Evolutionary conservation across 129 eudicot species (phyloP).

Genomic region (Lonicera japonica): DNA sequence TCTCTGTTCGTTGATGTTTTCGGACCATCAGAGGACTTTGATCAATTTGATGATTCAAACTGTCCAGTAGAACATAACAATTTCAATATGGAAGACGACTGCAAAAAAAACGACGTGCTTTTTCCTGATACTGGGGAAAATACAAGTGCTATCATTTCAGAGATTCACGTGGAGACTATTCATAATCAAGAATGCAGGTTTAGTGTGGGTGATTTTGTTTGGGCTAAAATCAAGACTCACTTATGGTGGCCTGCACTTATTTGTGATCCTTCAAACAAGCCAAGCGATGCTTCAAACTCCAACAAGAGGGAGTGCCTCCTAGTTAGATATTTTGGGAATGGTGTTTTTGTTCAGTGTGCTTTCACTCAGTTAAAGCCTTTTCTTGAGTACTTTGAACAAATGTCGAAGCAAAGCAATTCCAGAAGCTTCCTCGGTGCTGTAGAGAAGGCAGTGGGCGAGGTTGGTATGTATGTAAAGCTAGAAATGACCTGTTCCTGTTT

Average conservation of each 20-base stretch:
- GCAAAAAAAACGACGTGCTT: too few relatives aligned
- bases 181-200: constrained; percentile 5
- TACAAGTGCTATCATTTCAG: too few relatives aligned
- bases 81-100: too few relatives aligned
- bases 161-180: neutral
- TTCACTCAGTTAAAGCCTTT: constrained; percentile 31
- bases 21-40: too few relatives aligned
- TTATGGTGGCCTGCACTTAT: constrained; percentile 35
- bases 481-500: constrained; percentile 40
- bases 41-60: too few relatives aligned
- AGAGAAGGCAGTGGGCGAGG: constrained; percentile 27
- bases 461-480: constrained; percentile 27
- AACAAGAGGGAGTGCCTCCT: constrained; percentile 5
- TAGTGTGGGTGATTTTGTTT: constrained; percentile 26
- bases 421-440: constrained; percentile 22
- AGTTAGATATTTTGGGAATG: constrained; percentile 30
- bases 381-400: constrained; percentile 21
- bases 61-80: too few relatives aligned
- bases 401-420: constrained; percentile 19
- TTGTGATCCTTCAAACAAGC: constrained; percentile 13
- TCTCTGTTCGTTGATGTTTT: too few relatives aligned
- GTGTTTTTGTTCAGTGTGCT: constrained; percentile 17
- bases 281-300: constrained; percentile 5
- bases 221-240: constrained; percentile 28
- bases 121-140: too few relatives aligned